These are phyloP conservation scores for Sphagnum fallax DNA, from an alignment of 228 moss, liverwort and hornwort species.

Conservation along the genomic window DNA sequence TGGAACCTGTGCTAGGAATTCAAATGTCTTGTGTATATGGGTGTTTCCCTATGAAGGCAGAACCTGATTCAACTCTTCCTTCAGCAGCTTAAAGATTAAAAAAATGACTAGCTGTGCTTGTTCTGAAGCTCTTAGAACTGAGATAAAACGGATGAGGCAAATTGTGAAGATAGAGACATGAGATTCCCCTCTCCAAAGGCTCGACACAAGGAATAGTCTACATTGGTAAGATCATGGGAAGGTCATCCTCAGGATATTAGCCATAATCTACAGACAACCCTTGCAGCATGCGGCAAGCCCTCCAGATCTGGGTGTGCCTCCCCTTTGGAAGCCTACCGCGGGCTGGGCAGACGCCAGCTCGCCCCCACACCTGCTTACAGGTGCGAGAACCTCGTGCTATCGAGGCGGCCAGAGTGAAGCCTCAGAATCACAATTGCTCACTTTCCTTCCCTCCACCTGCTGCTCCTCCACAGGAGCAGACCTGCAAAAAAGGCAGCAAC, in stretches of 20 bases:
- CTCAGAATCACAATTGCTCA: constrained; percentile 44
- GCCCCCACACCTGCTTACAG: constrained; percentile 99
- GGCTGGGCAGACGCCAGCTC: constrained; percentile 81
- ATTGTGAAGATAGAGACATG: constrained; percentile 14
- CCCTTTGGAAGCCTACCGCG: constrained; percentile 75
- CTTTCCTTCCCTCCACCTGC: constrained; percentile 1
- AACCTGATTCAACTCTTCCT: background rate
- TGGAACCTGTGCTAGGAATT: too few species aligned
- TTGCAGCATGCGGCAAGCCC: constrained; percentile 99
- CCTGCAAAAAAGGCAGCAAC: background rate
- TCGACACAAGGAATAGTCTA: constrained; percentile 60
- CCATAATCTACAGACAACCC: constrained; percentile 93
- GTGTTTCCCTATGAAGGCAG: background rate
- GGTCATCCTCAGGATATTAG: constrained; percentile 51
- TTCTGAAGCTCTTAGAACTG: background rate
- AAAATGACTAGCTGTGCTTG: background rate
- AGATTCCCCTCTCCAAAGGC: constrained; percentile 40
- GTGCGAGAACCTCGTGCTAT: constrained; percentile 88
- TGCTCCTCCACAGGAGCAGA: background rate
- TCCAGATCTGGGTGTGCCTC: constrained; percentile 93
- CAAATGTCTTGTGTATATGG: background rate
- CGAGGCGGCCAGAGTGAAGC: constrained; percentile 99
- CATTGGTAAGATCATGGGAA: constrained; percentile 62
- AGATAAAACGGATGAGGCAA: background rate
- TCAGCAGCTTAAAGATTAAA: background rate